Evolutionary conservation across 768 basidiomycete species (phyloP).

Genomic region (Sarcodon aspratus): DNA sequence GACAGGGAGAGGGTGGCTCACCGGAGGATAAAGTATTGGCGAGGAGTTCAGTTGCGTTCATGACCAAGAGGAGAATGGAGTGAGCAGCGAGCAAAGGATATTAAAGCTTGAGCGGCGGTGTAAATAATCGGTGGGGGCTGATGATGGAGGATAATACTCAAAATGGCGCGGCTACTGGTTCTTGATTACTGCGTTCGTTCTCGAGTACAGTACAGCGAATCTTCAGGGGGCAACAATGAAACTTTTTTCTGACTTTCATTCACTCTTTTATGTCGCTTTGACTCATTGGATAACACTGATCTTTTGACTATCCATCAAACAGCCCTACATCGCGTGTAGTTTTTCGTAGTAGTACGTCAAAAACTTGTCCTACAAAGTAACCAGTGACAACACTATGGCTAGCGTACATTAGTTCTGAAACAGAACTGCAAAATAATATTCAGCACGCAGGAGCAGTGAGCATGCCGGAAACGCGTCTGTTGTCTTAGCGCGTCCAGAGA

Average conservation of each 20-base stretch:
- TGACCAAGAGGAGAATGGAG: slow-evolving; percentile 27
- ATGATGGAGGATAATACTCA: neutral
- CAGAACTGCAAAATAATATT: too few species aligned
- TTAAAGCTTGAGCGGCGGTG: neutral
- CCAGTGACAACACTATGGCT: too few species aligned
- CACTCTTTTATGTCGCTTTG: neutral
- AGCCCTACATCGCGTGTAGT: too few species aligned
- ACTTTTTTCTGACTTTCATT: neutral
- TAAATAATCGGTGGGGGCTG: neutral
- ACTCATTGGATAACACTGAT: too few species aligned
- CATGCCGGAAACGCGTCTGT: too few species aligned
- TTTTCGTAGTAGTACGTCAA: too few species aligned
- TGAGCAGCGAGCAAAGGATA: neutral
- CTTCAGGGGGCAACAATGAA: neutral
- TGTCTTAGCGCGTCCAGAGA: neutral
- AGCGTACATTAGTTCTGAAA: too few species aligned
- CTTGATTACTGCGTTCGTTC: too few species aligned
- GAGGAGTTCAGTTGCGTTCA: slow-evolving; percentile 89
- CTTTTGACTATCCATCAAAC: too few species aligned
- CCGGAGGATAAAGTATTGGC: slow-evolving; percentile 88
- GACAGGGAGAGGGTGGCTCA: slow-evolving; percentile 32
- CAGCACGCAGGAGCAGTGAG: too few species aligned
- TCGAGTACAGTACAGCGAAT: neutral
- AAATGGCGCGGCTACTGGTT: too few species aligned
- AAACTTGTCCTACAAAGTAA: too few species aligned